phyloP scores from a whole-genome alignment of 1,139 yeast species.

The Scheffersomyces quercinus region DNA sequence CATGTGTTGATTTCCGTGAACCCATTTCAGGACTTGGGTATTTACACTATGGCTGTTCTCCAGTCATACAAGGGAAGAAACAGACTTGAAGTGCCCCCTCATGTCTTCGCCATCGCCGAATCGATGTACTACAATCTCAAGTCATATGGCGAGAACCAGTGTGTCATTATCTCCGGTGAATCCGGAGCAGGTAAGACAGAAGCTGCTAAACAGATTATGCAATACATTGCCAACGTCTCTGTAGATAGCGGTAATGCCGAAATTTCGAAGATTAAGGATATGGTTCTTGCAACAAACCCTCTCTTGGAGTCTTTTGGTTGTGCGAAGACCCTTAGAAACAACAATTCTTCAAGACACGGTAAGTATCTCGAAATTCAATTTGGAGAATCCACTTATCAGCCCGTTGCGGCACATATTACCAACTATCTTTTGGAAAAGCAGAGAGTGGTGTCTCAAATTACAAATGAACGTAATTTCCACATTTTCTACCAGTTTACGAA shows the following conservation, averaged over 20 bases:
- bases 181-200: constrained; percentile 99
- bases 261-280: constrained; percentile 88
- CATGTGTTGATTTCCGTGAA: constrained; percentile 92
- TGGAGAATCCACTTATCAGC: constrained; percentile 71
- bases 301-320: constrained; percentile 96
- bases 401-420: constrained; percentile 94
- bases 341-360: constrained; percentile 97
- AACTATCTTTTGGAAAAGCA: constrained; percentile 93
- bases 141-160: constrained; percentile 91
- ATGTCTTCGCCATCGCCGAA: constrained; percentile 97
- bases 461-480: constrained; percentile 93
- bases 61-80: constrained; percentile 86
- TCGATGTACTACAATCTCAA: constrained; percentile 94
- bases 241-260: constrained; percentile 32
- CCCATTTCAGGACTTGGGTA: constrained; percentile 95
- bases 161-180: constrained; percentile 98
- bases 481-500: constrained; percentile 95
- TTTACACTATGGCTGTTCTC: constrained; percentile 78
- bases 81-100: constrained; percentile 97
- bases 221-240: constrained; percentile 86
- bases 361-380: constrained; percentile 92
- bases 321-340: constrained; percentile 94
- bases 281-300: constrained; percentile 98
- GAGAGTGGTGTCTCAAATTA: constrained; percentile 91
- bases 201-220: constrained; percentile 98